A percentile compares a stretch with the other conserved stretches of the same genome.
phyloP scores from a whole-genome alignment of 2,329 filamentous ascomycete species.

The Torrubiellomyces zombiae region DNA sequence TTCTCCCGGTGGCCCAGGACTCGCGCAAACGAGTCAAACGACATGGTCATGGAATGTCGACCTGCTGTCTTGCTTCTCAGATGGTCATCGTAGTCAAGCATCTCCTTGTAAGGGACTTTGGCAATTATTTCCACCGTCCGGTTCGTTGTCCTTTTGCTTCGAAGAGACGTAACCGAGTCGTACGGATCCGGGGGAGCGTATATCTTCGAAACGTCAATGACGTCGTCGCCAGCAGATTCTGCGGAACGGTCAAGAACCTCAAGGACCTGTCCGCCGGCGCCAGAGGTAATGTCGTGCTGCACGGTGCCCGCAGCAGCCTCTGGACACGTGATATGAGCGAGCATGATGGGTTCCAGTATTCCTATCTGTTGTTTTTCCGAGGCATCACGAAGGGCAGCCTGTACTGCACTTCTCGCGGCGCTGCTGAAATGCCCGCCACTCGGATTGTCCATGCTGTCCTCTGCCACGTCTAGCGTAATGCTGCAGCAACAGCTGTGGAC shows the following conservation, averaged over 20 bases:
- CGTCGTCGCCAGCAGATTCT: constrained; percentile 16
- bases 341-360: constrained; percentile 89
- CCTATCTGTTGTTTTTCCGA: constrained; percentile 37
- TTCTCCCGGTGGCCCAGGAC: constrained; percentile 39
- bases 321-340: constrained; percentile 69
- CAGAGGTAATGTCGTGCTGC: constrained; percentile 62
- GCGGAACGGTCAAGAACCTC: constrained; percentile 44
- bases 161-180: constrained; percentile 40
- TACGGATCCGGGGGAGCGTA: constrained; percentile 84
- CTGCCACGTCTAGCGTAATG: constrained; percentile 49
- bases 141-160: constrained; percentile 29
- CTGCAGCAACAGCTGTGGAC: constrained; percentile 60
- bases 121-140: constrained; percentile 55
- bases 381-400: constrained; percentile 48
- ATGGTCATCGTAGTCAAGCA: constrained; percentile 87
- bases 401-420: constrained; percentile 45
- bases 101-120: constrained; percentile 84
- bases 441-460: constrained; percentile 38
- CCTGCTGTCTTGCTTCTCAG: constrained; percentile 79
- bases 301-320: constrained; percentile 68
- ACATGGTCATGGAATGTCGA: constrained; percentile 44
- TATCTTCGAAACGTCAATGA: constrained; percentile 56
- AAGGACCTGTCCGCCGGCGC: constrained; percentile 55
- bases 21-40: constrained; percentile 38
- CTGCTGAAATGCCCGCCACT: constrained; percentile 52